Evolutionary conservation across 139 green algal genomes (phyloP), one percentile per base, ranked within the genome.

Genomic region (Chlorella sp.): DNA sequence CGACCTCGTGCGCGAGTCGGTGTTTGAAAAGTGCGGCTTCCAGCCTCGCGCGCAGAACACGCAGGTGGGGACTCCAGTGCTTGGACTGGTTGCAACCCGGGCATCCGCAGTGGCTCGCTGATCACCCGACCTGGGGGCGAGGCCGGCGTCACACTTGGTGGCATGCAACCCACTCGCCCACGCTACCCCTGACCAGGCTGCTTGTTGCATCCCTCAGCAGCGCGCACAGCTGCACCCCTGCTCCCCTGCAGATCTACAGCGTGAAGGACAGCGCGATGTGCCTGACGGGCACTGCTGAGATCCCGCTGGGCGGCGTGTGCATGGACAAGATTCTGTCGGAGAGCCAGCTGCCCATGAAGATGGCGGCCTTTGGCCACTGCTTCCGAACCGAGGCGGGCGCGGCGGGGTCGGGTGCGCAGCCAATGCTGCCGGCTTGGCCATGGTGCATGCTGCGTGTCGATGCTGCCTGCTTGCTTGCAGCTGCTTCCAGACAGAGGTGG

Each of bases 21-120:
- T 99, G 30, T 86, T 99, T 73, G 96, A 99, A 87, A 99, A 98
- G 88, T 99, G 97, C 86, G 97, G 97, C 56, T 99, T 99, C 91
- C 97, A 99, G 83, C 97, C 97, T 0, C 85, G 97, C 26, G 94
- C 84, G 0, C 90, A 93, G 17, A 97, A 97, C 89, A 99, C 97
- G 20, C 97, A 99, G 93, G 93, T 94, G 72, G 26, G 73, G 21
- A n/a, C n/a, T n/a, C n/a, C n/a, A n/a, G n/a, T n/a, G n/a, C n/a
- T n/a, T n/a, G n/a, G n/a, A n/a, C n/a, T n/a, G n/a, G n/a, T n/a
- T n/a, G n/a, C n/a, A n/a, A n/a, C n/a, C n/a, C n/a, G n/a, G n/a
- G n/a, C n/a, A n/a, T n/a, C n/a, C n/a, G n/a, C n/a, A n/a, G n/a
- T n/a, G n/a, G n/a, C n/a, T n/a, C n/a, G n/a, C n/a, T n/a, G n/a